A percentile compares a stretch with the other conserved stretches of the same genome.
These are phyloP conservation scores for Gymnopilus junonius DNA, from an alignment of 768 basidiomycete genomes.

Conservation along the genomic window DNA sequence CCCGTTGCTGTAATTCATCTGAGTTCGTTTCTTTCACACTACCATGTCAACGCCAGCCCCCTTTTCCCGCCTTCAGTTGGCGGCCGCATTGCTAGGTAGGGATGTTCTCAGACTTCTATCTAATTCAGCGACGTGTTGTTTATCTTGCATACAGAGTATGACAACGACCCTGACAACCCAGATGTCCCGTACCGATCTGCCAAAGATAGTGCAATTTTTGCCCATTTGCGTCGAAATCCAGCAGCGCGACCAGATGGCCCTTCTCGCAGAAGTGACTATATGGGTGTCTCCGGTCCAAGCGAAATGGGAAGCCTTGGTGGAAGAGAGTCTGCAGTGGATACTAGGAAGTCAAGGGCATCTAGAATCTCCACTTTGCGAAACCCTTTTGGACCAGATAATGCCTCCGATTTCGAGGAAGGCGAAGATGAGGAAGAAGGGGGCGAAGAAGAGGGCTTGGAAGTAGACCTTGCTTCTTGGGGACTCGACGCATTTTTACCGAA, in stretches of 20 bases:
- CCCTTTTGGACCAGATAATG: conserved; percentile 72
- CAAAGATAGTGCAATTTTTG: conserved; percentile 85
- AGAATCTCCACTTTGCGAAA: conserved; percentile 68
- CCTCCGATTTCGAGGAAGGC: conserved; percentile 57
- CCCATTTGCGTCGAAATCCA: conserved; percentile 68
- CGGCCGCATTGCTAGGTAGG: conserved; percentile 84
- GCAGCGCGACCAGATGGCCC: conserved; percentile 47
- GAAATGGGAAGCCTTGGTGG: conserved; percentile 54
- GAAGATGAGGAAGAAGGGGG: conserved; percentile 41
- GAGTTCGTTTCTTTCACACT: not conserved
- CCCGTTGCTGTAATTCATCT: not conserved
- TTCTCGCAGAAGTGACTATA: conserved; percentile 65
- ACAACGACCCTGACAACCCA: conserved; percentile 81
- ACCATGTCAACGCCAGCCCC: conserved; percentile 39
- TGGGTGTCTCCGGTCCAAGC: conserved; percentile 69
- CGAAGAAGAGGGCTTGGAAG: conserved; percentile 62
- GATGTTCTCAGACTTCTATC: conserved; percentile 1
- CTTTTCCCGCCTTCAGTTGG: conserved; percentile 86
- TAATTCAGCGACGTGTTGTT: not conserved
- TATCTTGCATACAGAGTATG: conserved; percentile 66
- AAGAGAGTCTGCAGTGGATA: conserved; percentile 51
- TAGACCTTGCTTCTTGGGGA: conserved; percentile 86
- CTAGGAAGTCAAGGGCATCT: conserved; percentile 56
- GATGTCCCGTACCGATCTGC: conserved; percentile 64
- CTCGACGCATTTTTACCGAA: conserved; percentile 77